These are phyloP conservation scores for Talaromyces atroroseus DNA, from an alignment of 2,329 filamentous ascomycete species.

Conservation along the genomic window DNA sequence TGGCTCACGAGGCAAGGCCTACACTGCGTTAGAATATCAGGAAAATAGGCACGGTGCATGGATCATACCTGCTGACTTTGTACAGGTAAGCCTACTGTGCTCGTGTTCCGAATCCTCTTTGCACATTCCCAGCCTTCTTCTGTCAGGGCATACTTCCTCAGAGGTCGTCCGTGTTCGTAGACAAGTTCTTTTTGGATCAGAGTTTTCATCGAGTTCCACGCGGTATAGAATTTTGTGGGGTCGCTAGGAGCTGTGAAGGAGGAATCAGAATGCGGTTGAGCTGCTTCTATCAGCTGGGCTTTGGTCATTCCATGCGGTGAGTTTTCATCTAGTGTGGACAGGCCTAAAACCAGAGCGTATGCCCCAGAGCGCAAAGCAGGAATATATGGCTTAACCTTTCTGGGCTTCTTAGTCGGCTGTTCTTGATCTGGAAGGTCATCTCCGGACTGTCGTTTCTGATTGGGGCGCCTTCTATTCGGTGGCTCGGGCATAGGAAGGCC, in stretches of 20 bases:
- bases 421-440: constrained; percentile 25
- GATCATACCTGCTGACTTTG: background rate
- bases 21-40: background rate
- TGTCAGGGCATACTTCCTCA: constrained; percentile 64
- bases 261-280: constrained; percentile 66
- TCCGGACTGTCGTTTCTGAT: constrained; percentile 27
- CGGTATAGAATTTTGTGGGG: constrained; percentile 66
- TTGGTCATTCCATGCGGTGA: constrained; percentile 59
- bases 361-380: constrained; percentile 66
- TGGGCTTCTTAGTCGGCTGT: constrained; percentile 51
- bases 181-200: constrained; percentile 68
- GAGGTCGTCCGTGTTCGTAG: constrained; percentile 62
- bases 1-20: constrained; percentile 1
- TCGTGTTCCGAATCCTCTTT: constrained; percentile 53
- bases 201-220: constrained; percentile 79
- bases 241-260: constrained; percentile 66
- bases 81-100: constrained; percentile 1
- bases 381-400: constrained; percentile 61
- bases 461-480: constrained; percentile 35
- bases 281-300: constrained; percentile 59
- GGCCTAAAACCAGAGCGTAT: constrained; percentile 65
- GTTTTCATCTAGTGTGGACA: constrained; percentile 56
- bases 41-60: background rate
- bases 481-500: constrained; percentile 62
- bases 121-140: constrained; percentile 75